Conservation (phyloP, 2,329 filamentous ascomycete species). For the Zymoseptoria passerinii region DNA sequence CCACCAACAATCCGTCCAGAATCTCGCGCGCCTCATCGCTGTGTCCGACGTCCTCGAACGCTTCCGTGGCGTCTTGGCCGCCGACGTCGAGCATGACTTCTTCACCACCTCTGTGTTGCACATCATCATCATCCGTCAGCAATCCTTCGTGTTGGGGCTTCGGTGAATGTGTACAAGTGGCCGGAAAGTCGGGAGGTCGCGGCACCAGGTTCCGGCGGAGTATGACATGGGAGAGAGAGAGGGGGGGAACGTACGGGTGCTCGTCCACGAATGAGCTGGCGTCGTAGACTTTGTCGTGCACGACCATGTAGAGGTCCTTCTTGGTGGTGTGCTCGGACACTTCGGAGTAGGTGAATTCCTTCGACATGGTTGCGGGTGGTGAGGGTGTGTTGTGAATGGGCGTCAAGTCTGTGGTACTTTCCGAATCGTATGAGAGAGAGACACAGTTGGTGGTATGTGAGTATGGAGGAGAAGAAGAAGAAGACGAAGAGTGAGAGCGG, state of each 20-base stretch:
- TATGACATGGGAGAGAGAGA: constrained; percentile 1
- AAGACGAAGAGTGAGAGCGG: not conserved
- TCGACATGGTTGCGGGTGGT: constrained; percentile 46
- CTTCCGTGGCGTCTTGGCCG: constrained; percentile 93
- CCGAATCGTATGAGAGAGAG: not conserved
- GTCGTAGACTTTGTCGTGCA: constrained; percentile 97
- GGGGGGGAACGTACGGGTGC: constrained; percentile 81
- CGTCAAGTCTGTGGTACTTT: not conserved
- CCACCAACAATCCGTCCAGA: constrained; percentile 66
- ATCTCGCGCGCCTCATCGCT: constrained; percentile 97
- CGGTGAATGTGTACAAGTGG: not conserved
- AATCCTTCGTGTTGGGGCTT: constrained; percentile 7
- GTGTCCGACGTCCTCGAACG: constrained; percentile 98
- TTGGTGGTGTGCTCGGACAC: constrained; percentile 81
- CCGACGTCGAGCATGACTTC: constrained; percentile 94
- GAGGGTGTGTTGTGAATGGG: not conserved
- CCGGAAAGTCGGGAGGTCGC: not conserved
- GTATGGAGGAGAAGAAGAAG: not conserved
- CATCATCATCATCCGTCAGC: constrained; percentile 4
- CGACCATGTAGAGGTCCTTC: constrained; percentile 84
- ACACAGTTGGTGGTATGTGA: too few species aligned
- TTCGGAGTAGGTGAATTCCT: constrained; percentile 67
- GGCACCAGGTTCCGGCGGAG: too few species aligned
- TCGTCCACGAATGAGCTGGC: constrained; percentile 84
- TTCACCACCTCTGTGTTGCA: constrained; percentile 79